Base-by-base conservation (phyloP, 1,284 basidiomycete genomes). In the Chalciporus piperatoides region DNA sequence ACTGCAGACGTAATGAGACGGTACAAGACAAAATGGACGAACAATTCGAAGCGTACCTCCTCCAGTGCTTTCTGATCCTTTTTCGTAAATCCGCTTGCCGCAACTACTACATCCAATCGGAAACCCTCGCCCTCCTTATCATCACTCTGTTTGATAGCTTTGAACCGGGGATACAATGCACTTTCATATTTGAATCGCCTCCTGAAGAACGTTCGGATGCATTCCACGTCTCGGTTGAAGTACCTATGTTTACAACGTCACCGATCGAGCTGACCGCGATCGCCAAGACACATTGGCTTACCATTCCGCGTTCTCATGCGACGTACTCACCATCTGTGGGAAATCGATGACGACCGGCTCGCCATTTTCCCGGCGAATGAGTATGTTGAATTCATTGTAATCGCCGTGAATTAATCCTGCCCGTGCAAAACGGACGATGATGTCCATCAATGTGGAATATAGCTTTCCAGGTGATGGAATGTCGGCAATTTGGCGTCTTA, bases 341-440 rank as follows among this genome's bases (percentile, higher is more conserved):
- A 99, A 99, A 73, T 99, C 97, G 59, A 99, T 99, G 30, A 99
- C 83, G 47, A 98, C 74, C 5, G 96, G 91, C 59, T 93, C 86
- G 7, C 91, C 89, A 36, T 77, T 79, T 48, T 85, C 84, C 44
- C 86, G 82, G 41, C 82, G 80, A 56, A 99, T 92, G 53, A 99
- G 82, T 60, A 99, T 93, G 69, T 99, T 99, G 76, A 99, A 99
- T 67, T 99, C 97, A 71, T 99, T 99, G 72, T 92, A 99, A 70
- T 99, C 96, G 44, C 97, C 96, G 64, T 99, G 96, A 48, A 99
- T 98, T 19, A 99, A 79, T 1, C 97, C 97, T 2, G 90, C 84
- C 38, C 83, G 82, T 2, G 95, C 96, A 58, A 99, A 88, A 45
- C 93, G 90, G 52, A 98, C 92, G 63, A 99, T 95, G 49, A 98